Conservation (phyloP, 148 eudicot species). For the Heliosperma pusillum region DNA sequence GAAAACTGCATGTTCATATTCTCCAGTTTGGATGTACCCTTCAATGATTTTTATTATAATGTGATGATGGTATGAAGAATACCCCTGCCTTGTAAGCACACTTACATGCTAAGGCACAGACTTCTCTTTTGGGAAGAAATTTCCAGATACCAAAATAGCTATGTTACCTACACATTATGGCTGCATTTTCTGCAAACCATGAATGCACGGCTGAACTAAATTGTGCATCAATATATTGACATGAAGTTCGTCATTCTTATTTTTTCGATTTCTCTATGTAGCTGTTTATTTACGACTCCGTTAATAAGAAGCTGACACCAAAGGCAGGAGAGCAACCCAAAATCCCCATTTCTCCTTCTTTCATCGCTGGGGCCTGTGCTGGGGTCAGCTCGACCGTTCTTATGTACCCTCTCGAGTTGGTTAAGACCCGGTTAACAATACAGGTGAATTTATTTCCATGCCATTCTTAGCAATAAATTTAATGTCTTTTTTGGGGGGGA, state of each 20-base stretch:
- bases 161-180: too few species aligned
- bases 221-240: not conserved
- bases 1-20: too few species aligned
- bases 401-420: constrained; percentile 93
- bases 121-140: too few species aligned
- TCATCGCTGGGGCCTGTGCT: constrained; percentile 94
- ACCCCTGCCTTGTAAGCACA: not conserved
- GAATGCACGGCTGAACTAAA: not conserved
- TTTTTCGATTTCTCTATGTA: constrained; percentile 27
- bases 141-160: too few species aligned
- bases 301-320: constrained; percentile 70
- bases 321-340: constrained; percentile 66
- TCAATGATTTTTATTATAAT: too few species aligned
- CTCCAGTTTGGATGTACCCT: too few species aligned
- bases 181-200: not conserved
- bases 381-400: constrained; percentile 82
- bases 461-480: not conserved
- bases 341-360: constrained; percentile 79
- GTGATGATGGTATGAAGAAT: too few species aligned
- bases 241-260: not conserved
- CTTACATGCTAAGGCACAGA: too few species aligned
- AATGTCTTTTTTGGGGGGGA: not conserved
- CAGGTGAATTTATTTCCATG: constrained; percentile 48
- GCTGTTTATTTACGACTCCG: constrained; percentile 85
- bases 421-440: constrained; percentile 90